phyloP scores from a whole-genome alignment of 1,139 yeast genomes.

The Blastobotrys malaysiensis region DNA sequence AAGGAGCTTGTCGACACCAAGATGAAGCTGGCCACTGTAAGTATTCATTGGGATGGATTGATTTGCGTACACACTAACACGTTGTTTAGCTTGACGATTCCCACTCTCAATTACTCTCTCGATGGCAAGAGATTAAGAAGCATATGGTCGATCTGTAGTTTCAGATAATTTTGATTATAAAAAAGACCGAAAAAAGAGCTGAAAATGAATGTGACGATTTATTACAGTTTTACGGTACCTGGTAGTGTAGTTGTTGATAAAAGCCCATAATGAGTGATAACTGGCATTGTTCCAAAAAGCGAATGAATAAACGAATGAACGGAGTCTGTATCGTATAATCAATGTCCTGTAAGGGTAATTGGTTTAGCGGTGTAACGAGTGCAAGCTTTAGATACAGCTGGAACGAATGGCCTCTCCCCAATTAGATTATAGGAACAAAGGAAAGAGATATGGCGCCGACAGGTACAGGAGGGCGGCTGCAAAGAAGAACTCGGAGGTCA shows the following conservation, averaged over 20 bases:
- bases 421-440: neutral
- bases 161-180: neutral
- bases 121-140: conserved; percentile 29
- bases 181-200: no score
- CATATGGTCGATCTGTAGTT: conserved; percentile 17
- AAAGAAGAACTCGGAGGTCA: neutral
- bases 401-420: neutral
- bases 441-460: neutral
- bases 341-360: no score
- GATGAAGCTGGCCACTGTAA: conserved; percentile 18
- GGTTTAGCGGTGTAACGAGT: neutral
- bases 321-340: no score
- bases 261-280: neutral
- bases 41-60: neutral
- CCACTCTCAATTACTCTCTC: conserved; percentile 24
- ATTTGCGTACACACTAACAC: neutral
- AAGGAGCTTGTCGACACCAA: conserved; percentile 30
- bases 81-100: conserved; percentile 19
- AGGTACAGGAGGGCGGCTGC: neutral
- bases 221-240: neutral
- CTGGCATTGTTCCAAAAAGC: no score
- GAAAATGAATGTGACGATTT: neutral
- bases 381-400: neutral
- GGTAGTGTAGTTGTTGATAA: neutral
- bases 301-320: no score